Percentiles rank a stretch among this genome's conserved stretches.
Conservation (phyloP, 345 rosid species). For the Geranium brycei region DNA sequence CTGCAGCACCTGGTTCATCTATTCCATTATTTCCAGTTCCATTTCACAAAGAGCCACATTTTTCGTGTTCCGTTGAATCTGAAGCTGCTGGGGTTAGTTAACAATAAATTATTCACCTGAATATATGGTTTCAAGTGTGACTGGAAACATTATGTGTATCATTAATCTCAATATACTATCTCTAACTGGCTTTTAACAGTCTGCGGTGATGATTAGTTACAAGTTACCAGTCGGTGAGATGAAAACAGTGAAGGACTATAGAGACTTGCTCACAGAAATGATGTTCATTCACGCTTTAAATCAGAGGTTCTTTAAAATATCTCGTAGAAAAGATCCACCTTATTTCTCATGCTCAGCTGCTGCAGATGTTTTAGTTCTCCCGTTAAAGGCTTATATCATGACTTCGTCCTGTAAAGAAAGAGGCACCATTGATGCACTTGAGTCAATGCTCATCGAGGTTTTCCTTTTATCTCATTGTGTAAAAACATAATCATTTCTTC, state of each 20-base stretch:
- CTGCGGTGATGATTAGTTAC: conserved; percentile 78
- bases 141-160: background rate
- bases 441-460: conserved; percentile 86
- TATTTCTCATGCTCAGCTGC: conserved; percentile 84
- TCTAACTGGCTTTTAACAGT: conserved; percentile 33
- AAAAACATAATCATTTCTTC: background rate
- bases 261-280: conserved; percentile 62
- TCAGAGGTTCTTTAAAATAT: conserved; percentile 75
- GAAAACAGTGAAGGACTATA: conserved; percentile 70
- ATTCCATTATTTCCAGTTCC: conserved; percentile 61
- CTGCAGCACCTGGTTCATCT: conserved; percentile 25
- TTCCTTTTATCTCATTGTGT: conserved; percentile 9
- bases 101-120: background rate
- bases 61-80: conserved; percentile 75
- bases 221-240: conserved; percentile 57
- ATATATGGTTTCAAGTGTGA: background rate
- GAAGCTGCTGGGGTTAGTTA: conserved; percentile 88
- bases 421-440: conserved; percentile 66
- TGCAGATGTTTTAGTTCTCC: conserved; percentile 63
- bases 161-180: conserved; percentile 9
- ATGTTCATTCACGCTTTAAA: conserved; percentile 77
- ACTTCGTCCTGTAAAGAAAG: conserved; percentile 70
- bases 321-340: conserved; percentile 67
- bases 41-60: conserved; percentile 61
- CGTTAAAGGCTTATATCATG: conserved; percentile 69